These are phyloP conservation scores for Corylus americana DNA, from an alignment of 306 rosid genomes.

Conservation along the genomic window DNA sequence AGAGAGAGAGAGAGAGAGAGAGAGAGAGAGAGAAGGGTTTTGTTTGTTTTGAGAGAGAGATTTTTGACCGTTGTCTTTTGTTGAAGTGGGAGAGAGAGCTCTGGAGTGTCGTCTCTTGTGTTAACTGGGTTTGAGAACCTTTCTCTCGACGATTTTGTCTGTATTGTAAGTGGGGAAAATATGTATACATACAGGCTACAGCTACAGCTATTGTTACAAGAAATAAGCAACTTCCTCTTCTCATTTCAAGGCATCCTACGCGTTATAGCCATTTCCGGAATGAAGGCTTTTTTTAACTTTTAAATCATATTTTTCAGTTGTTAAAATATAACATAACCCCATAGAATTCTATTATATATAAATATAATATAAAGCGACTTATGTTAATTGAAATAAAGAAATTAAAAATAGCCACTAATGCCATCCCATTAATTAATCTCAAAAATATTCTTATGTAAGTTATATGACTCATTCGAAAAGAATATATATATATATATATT, in stretches of 20 bases:
- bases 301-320: no score
- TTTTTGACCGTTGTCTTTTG: not conserved
- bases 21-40: not conserved
- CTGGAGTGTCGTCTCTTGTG: not conserved
- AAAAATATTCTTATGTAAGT: no score
- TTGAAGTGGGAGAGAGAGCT: not conserved
- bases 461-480: no score
- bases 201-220: not conserved
- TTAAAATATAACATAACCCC: no score
- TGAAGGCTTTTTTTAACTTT: not conserved
- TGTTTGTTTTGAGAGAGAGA: not conserved
- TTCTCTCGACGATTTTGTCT: not conserved
- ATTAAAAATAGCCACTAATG: no score
- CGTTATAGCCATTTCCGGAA: not conserved
- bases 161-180: not conserved
- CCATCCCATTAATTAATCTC: no score
- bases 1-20: not conserved
- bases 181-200: no score
- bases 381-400: no score
- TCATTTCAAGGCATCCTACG: not conserved
- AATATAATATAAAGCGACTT: no score
- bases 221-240: not conserved
- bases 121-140: not conserved
- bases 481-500: no score
- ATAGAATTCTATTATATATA: no score